These are phyloP conservation scores for Cladosporium sphaerospermum DNA, from an alignment of 2,329 filamentous ascomycete species.

Conservation along the genomic window DNA sequence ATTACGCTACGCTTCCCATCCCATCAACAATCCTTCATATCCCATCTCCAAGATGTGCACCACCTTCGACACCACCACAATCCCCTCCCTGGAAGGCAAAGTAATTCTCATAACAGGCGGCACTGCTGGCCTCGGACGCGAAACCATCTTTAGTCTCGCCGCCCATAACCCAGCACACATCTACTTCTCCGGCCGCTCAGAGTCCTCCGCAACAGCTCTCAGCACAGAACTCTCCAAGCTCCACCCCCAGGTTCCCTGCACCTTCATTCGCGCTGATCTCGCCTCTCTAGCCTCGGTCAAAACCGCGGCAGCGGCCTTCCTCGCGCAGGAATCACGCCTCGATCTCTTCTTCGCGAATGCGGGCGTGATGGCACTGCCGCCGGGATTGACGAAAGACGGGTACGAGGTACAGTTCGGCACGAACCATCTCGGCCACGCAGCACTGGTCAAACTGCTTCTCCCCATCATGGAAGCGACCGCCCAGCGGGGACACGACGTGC, in stretches of 20 bases:
- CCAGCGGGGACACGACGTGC: constrained; percentile 18
- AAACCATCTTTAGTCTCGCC: constrained; percentile 44
- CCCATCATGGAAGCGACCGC: constrained; percentile 23
- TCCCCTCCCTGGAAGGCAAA: constrained; percentile 36
- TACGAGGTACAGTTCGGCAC: constrained; percentile 31
- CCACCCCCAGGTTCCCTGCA: constrained; percentile 34
- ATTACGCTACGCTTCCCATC: too few species aligned
- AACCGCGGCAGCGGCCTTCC: constrained; percentile 17
- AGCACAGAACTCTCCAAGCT: constrained; percentile 32
- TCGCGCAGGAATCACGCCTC: constrained; percentile 18
- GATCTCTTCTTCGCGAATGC: constrained; percentile 29
- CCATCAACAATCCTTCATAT: too few species aligned
- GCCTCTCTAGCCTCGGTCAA: constrained; percentile 21
- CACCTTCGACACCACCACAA: constrained; percentile 28
- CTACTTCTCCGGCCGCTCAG: constrained; percentile 45
- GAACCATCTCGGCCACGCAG: constrained; percentile 31
- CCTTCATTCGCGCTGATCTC: constrained; percentile 28
- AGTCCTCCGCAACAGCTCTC: constrained; percentile 42
- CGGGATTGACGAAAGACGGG: constrained; percentile 24
- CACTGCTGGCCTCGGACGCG: constrained; percentile 21
- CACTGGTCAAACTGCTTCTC: constrained; percentile 27
- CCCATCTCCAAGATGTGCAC: neutral
- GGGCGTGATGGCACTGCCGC: constrained; percentile 24
- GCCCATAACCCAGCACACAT: constrained; percentile 47
- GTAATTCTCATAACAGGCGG: constrained; percentile 39